phyloP scores from a whole-genome alignment of 371 early-diverging fungal species.

The Mortierella sp. region DNA sequence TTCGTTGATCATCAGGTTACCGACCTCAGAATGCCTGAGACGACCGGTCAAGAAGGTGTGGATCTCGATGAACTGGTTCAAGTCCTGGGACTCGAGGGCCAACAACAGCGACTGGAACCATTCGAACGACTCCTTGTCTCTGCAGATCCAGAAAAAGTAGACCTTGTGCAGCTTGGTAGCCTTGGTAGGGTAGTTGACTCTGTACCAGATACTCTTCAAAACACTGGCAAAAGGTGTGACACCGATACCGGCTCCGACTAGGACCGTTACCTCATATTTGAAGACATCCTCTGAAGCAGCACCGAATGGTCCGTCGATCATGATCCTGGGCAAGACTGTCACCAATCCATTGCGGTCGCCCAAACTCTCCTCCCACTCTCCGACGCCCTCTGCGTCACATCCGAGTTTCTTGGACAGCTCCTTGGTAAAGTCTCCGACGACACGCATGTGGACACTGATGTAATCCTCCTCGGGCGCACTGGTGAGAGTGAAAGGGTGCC shows the following conservation, averaged over 20 bases:
- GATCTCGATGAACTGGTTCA: conserved; percentile 77
- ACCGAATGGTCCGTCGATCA: conserved; percentile 92
- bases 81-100: conserved; percentile 76
- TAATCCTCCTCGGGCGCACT: conserved; percentile 86
- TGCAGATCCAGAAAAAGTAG: conserved; percentile 90
- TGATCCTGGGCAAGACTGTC: conserved; percentile 68
- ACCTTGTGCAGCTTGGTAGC: conserved; percentile 78
- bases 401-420: conserved; percentile 75
- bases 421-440: conserved; percentile 88
- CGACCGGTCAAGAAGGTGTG: conserved; percentile 81
- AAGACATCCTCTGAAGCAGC: conserved; percentile 90
- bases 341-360: conserved; percentile 50
- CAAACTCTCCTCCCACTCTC: conserved; percentile 54
- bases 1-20: conserved; percentile 68
- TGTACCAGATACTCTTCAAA: conserved; percentile 63
- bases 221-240: conserved; percentile 68
- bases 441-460: conserved; percentile 83
- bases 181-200: conserved; percentile 61
- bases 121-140: conserved; percentile 80
- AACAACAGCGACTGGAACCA: conserved; percentile 84
- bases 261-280: conserved; percentile 82
- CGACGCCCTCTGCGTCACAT: conserved; percentile 66
- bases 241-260: conserved; percentile 89
- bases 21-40: conserved; percentile 64
- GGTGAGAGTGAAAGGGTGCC: conserved; percentile 93